A percentile compares a stretch with the other conserved stretches of the same genome.
These are phyloP conservation scores for Hericium rajendrae DNA, from an alignment of 768 basidiomycete species.

Conservation along the genomic window DNA sequence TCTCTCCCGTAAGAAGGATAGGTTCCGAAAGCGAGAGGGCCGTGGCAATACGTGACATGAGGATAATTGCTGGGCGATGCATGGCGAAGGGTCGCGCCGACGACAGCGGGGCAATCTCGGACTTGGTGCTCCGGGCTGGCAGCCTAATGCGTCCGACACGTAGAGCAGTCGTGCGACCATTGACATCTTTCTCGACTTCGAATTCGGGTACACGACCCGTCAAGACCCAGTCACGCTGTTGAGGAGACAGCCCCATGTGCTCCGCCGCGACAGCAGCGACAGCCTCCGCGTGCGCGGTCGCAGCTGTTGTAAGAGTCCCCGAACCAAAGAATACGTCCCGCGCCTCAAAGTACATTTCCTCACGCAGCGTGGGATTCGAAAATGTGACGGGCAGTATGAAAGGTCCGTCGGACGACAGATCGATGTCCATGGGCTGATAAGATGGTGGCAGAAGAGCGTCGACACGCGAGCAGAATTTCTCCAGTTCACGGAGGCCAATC, in stretches of 20 bases:
- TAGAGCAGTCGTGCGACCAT: conserved; percentile 49
- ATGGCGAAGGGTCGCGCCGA: conserved; percentile 66
- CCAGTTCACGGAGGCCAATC: conserved; percentile 70
- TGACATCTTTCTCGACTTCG: conserved; percentile 55
- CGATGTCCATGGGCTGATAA: conserved; percentile 32
- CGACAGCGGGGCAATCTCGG: conserved; percentile 23
- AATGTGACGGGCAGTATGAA: conserved; percentile 38
- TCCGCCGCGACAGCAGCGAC: conserved; percentile 48
- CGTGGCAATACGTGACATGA: conserved; percentile 74
- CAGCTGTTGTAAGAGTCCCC: conserved; percentile 41
- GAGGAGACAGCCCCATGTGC: conserved; percentile 56
- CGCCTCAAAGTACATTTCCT: conserved; percentile 84
- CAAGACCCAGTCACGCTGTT: conserved; percentile 65
- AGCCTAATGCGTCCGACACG: conserved; percentile 57
- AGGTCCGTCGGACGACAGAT: conserved; percentile 14
- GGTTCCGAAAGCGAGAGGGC: conserved; percentile 71
- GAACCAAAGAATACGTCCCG: conserved; percentile 88
- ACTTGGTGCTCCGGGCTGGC: conserved; percentile 31
- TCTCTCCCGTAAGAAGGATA: conserved; percentile 89
- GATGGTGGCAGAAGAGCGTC: conserved; percentile 47
- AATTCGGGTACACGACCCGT: conserved; percentile 57
- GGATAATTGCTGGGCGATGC: conserved; percentile 71
- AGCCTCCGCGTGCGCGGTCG: conserved; percentile 37
- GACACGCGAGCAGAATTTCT: conserved; percentile 75
- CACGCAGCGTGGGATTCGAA: conserved; percentile 66